These are phyloP conservation scores for Kwoniella shandongensis DNA, from an alignment of 768 basidiomycete genomes.

Conservation along the genomic window DNA sequence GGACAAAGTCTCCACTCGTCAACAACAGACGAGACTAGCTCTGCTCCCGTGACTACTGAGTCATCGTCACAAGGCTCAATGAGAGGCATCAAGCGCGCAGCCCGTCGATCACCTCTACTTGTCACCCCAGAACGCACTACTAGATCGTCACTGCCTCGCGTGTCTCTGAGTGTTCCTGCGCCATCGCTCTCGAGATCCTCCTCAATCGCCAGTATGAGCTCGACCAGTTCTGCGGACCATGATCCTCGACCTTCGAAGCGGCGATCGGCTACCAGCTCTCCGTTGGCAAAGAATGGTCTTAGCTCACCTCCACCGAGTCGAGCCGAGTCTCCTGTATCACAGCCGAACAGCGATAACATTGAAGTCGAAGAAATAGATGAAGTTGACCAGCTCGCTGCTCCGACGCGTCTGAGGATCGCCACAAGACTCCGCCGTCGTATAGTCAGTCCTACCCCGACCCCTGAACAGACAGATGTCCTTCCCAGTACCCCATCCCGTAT, in stretches of 20 bases:
- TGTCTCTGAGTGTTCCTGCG: constrained; percentile 7
- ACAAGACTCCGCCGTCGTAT: constrained; percentile 10
- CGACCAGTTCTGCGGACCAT: constrained; percentile 18
- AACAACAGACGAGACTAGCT: not conserved
- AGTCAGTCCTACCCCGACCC: constrained; percentile 8
- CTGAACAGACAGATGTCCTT: too few species aligned
- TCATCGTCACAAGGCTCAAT: constrained; percentile 7
- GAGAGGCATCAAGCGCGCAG: constrained; percentile 39
- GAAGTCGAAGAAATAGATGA: constrained; percentile 1
- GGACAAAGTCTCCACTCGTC: not conserved
- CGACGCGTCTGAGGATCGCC: not conserved
- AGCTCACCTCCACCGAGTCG: constrained; percentile 41
- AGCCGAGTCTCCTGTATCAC: constrained; percentile 19
- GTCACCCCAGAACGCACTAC: constrained; percentile 5
- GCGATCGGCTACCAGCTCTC: constrained; percentile 4
- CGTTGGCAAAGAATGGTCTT: constrained; percentile 16
- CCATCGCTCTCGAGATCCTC: constrained; percentile 15
- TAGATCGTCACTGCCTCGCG: constrained; percentile 14
- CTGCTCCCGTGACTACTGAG: not conserved
- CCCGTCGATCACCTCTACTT: constrained; percentile 13
- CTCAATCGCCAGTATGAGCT: constrained; percentile 22
- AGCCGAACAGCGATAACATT: not conserved
- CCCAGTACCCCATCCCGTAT: too few species aligned
- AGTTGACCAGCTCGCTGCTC: not conserved
- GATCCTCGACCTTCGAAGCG: constrained; percentile 35